Base-by-base conservation (phyloP, 139 green algal species). In the Coelastrella sp. region DNA sequence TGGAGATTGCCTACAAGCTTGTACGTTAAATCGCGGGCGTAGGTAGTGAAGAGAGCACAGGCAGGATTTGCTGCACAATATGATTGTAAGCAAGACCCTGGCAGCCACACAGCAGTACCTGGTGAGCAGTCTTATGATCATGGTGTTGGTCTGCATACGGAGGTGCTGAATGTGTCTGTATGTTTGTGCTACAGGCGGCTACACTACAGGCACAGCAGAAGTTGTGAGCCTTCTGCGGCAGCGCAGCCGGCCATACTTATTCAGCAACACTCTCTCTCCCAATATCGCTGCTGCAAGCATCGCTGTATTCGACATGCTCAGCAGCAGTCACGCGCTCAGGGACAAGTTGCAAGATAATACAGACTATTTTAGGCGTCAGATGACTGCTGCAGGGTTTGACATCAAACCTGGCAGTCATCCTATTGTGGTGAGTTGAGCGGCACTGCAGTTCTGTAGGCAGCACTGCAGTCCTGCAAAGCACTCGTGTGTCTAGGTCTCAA, bases 191-290 rank as follows among this genome's bases (percentile, higher is more conserved):
- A 19, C 84, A 92, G 91, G 91, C 7, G 94, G 94, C 61, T 96
- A 95, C 94, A 96, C 94, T 15, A 95, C 93, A 7, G 95, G 91
- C 58, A 76, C 84, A 9, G 70, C 82, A 27, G 92, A 95, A 14
- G 87, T 97, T 8, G 84, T 97, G 11, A 87, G 92, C 7, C 68
- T 96, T 25, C 91, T 97, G n/a, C 90, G 95, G 15, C 95, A 97
- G 92, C 92, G 92, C 35, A 85, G 91, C 20, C 90, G 95, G 60
- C 94, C 95, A 5, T 97, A 97, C 92, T 85, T 97, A 7, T 97
- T 97, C 91, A 94, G 87, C 86, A 97, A 97, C 93, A 95, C 94
- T 0, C 90, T 97, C 20, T 92, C 95, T 1, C 95, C 95, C 5
- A 19, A 91, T 19, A 89, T 96, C 49, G 93, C 91, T 7, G 95